Percentiles rank a stretch among this genome's conserved stretches.
Evolutionary conservation across 805 yeast genomes (phyloP).

Genomic region (Ogataea trehalophila): DNA sequence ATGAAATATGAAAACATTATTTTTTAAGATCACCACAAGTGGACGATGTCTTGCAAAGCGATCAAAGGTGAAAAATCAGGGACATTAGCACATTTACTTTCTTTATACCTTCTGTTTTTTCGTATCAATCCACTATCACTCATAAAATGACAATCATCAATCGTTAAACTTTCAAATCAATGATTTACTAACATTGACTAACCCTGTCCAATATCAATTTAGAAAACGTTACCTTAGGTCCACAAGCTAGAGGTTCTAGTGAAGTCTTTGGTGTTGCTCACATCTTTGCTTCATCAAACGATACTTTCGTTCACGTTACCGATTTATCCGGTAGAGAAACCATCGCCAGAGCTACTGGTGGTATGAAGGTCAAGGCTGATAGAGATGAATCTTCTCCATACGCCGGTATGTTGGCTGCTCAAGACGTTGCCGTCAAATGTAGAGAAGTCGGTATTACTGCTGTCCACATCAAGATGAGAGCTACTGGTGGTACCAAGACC

Average conservation of each 20-base stretch:
- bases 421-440: constrained; percentile 98
- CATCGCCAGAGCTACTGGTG: constrained; percentile 99
- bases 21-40: too few species aligned
- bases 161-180: constrained; percentile 10
- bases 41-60: too few species aligned
- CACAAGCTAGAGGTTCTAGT: constrained; percentile 94
- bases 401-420: constrained; percentile 99
- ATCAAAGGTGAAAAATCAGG: too few species aligned
- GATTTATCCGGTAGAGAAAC: constrained; percentile 99
- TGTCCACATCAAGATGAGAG: constrained; percentile 99
- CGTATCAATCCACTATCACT: too few species aligned
- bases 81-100: too few species aligned
- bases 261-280: constrained; percentile 99
- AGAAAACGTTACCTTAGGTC: constrained; percentile 66
- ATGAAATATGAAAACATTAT: too few species aligned
- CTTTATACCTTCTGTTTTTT: too few species aligned
- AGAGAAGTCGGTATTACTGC: constrained; percentile 99
- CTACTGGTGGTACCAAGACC: constrained; percentile 99
- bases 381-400: constrained; percentile 99
- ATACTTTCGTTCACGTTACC: constrained; percentile 99
- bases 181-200: neutral
- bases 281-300: constrained; percentile 99
- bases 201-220: constrained; percentile 3
- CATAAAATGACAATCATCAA: neutral
- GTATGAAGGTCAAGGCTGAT: constrained; percentile 99